These are phyloP conservation scores for Citrus inodora DNA, from an alignment of 345 rosid species.

Conservation along the genomic window DNA sequence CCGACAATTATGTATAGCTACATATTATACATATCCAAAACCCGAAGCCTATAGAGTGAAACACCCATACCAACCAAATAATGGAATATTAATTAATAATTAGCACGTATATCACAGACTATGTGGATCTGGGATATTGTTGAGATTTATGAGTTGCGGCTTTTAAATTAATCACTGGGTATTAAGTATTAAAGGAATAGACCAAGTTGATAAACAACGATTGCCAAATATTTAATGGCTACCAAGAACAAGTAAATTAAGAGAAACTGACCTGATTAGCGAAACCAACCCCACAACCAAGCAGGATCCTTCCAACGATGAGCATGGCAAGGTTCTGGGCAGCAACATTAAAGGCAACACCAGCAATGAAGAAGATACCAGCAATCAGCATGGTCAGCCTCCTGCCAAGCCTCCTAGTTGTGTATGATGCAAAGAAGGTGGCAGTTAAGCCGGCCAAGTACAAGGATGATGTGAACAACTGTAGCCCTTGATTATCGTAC, in stretches of 20 bases:
- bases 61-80: too few relatives aligned
- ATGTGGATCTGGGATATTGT: too few relatives aligned
- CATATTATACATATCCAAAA: too few relatives aligned
- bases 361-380: conserved; percentile 67
- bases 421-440: conserved; percentile 92
- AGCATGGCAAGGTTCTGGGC: conserved; percentile 90
- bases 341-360: conserved; percentile 69
- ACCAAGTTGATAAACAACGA: too few relatives aligned
- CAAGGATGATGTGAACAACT: conserved; percentile 86
- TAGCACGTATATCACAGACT: too few relatives aligned
- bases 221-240: too few relatives aligned
- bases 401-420: conserved; percentile 80
- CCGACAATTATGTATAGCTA: neutral
- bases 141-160: too few relatives aligned
- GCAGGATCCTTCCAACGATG: conserved; percentile 77
- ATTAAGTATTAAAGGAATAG: too few relatives aligned
- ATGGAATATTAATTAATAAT: too few relatives aligned
- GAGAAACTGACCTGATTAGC: conserved; percentile 65
- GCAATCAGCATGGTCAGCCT: conserved; percentile 88
- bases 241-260: too few relatives aligned
- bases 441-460: conserved; percentile 86
- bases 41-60: too few relatives aligned
- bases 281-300: conserved; percentile 94
- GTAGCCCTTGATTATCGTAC: conserved; percentile 88
- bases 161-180: too few relatives aligned